Conservation (phyloP, 768 basidiomycete genomes). For the Multifurca ochricompacta region DNA sequence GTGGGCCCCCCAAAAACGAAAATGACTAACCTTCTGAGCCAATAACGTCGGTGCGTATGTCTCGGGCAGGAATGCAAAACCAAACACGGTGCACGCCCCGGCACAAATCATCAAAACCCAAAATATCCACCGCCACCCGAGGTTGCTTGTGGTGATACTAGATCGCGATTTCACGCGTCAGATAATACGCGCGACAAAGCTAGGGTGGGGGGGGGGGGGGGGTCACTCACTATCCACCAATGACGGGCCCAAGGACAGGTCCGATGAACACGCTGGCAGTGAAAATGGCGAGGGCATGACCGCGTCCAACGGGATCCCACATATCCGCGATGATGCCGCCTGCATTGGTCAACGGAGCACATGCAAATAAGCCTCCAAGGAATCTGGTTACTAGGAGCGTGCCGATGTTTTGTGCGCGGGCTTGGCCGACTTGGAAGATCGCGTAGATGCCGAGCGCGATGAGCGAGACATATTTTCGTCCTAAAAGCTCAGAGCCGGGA, state of each 20-base stretch:
- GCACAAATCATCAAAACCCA: constrained; percentile 24
- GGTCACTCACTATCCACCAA: constrained; percentile 18
- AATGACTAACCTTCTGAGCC: constrained; percentile 1
- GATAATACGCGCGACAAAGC: no score
- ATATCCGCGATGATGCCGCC: constrained; percentile 24
- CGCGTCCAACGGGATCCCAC: constrained; percentile 19
- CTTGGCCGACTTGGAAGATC: neutral
- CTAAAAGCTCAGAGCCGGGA: constrained; percentile 13
- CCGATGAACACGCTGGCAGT: constrained; percentile 20
- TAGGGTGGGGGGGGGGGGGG: neutral
- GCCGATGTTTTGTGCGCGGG: constrained; percentile 4
- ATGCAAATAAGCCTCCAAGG: constrained; percentile 22
- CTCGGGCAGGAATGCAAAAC: constrained; percentile 21
- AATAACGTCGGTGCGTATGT: constrained; percentile 20
- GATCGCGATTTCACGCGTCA: neutral
- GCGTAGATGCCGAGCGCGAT: neutral
- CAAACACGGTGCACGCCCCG: constrained; percentile 5
- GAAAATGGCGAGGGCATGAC: constrained; percentile 20
- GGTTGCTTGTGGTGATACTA: constrained; percentile 7
- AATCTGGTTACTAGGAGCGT: constrained; percentile 19
- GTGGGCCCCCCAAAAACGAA: neutral
- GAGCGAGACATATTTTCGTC: constrained; percentile 4
- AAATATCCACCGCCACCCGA: constrained; percentile 23
- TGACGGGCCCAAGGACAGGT: constrained; percentile 22
- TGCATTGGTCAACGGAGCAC: constrained; percentile 18